These are phyloP conservation scores for Pseudozyma hubeiensis DNA, from an alignment of 1,284 basidiomycete species.

Conservation along the genomic window DNA sequence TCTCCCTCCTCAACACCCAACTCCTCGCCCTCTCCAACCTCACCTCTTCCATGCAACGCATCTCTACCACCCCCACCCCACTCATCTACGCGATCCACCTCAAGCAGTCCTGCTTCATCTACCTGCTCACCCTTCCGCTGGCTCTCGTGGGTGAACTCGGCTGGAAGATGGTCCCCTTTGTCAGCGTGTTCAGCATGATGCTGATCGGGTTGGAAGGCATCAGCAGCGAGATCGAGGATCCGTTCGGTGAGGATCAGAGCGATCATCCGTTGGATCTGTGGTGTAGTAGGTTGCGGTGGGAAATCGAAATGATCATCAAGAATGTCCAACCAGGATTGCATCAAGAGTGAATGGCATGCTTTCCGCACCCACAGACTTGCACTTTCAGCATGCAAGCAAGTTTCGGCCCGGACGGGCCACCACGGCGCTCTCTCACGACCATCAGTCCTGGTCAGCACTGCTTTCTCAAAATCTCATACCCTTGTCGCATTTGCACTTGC, in stretches of 20 bases:
- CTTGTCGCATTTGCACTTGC: too few species aligned
- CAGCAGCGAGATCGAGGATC: slow-evolving; percentile 90
- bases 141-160: slow-evolving; percentile 33
- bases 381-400: too few species aligned
- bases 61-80: slow-evolving; percentile 39
- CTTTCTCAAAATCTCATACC: too few species aligned
- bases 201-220: slow-evolving; percentile 94
- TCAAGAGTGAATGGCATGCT: slow-evolving; percentile 12
- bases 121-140: slow-evolving; percentile 34
- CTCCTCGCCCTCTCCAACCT: slow-evolving; percentile 80
- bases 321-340: slow-evolving; percentile 9
- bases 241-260: slow-evolving; percentile 70
- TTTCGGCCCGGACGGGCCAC: too few species aligned
- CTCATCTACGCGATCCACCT: slow-evolving; percentile 81
- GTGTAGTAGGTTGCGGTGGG: slow-evolving; percentile 21
- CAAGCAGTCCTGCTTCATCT: slow-evolving; percentile 79
- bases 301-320: slow-evolving; percentile 30
- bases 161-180: slow-evolving; percentile 80
- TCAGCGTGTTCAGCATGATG: slow-evolving; percentile 79
- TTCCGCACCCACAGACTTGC: too few species aligned
- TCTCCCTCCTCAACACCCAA: slow-evolving; percentile 32
- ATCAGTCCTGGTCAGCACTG: too few species aligned
- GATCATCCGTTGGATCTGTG: slow-evolving; percentile 44
- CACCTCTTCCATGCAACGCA: slow-evolving; percentile 83
- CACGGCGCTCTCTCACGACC: too few species aligned